Evolutionary conservation across 768 basidiomycete species (phyloP).

Genomic region (Tubosaeta sp.): DNA sequence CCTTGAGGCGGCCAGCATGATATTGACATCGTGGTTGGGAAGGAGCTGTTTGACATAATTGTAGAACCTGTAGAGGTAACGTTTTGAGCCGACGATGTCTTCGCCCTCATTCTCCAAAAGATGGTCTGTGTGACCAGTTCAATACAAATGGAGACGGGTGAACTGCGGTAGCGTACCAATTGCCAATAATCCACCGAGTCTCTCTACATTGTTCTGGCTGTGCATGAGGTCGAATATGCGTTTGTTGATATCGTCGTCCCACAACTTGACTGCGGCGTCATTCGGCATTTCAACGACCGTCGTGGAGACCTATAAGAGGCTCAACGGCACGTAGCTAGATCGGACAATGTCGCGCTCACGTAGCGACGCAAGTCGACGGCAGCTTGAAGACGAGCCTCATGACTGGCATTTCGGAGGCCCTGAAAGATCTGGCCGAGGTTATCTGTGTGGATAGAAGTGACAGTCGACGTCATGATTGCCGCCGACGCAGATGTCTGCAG

Average conservation of each 20-base stretch:
- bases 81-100: conserved; percentile 76
- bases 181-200: conserved; percentile 81
- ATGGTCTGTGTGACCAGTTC: conserved; percentile 44
- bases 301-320: conserved; percentile 53
- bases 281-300: conserved; percentile 77
- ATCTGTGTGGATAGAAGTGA: conserved; percentile 55
- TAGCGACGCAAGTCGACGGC: conserved; percentile 72
- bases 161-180: conserved; percentile 55
- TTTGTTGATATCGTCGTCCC: conserved; percentile 81
- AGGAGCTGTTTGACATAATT: conserved; percentile 93
- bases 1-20: conserved; percentile 94
- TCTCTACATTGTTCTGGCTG: conserved; percentile 71
- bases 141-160: conserved; percentile 5
- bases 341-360: conserved; percentile 40
- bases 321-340: conserved; percentile 9
- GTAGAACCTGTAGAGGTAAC: conserved; percentile 81
- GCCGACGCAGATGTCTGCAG: conserved; percentile 10
- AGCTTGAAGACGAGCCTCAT: conserved; percentile 61
- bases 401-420: conserved; percentile 57
- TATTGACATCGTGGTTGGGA: conserved; percentile 83
- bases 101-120: conserved; percentile 74
- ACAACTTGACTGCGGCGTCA: conserved; percentile 74
- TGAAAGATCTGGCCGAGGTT: conserved; percentile 64
- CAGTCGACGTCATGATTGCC: conserved; percentile 56
- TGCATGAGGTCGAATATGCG: conserved; percentile 80